Evolutionary conservation across 805 yeast species (phyloP), one percentile per base, ranked within the genome.

Genomic region (Sugiyamaella mastotermitis): DNA sequence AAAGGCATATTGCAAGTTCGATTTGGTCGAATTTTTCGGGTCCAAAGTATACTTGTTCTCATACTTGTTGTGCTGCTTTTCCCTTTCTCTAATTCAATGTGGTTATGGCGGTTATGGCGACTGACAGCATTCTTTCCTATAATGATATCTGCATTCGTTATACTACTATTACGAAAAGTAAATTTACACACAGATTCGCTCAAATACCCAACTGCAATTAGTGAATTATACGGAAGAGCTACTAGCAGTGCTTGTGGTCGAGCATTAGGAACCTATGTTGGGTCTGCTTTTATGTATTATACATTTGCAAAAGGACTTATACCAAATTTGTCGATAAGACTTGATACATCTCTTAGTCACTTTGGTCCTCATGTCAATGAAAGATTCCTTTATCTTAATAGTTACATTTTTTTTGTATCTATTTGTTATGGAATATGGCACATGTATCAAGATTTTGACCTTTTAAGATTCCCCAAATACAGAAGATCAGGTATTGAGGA

Each of bases 41-140:
- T 13, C 36, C 20, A 14, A 35, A 10, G 21, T 21, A 10, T 25
- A 26, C 17, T 16, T 20, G 7, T 16, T 43, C 5, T 40, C 21
- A 13, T 18, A n/a, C n/a, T 17, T 4, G n/a, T 31, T 11, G 16
- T 37, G 10, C 18, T 40, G 16, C 13, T 40, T 5, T 7, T 29
- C 3, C 36, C 37, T 17, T 10, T 40, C 8, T 6, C 14, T 4
- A 20, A 41, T 14, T 23, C 16, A 13, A 28, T 40, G 15, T 41
- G 47, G 13, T 48, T n/a, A n/a, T n/a, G n/a, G n/a, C n/a, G 41
- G 52, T 18, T 42, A 9, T 44, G 44, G 46, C 36, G 33, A 48
- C 17, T 34, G 18, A 40, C 45, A 25, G 44, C 49, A 7, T 8
- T 41, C 10, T 7, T 45, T 10, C 38, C 44, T 8, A 15, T 42